Conservation (phyloP, 768 basidiomycete genomes). For the Hortiboletus flavorubellus region DNA sequence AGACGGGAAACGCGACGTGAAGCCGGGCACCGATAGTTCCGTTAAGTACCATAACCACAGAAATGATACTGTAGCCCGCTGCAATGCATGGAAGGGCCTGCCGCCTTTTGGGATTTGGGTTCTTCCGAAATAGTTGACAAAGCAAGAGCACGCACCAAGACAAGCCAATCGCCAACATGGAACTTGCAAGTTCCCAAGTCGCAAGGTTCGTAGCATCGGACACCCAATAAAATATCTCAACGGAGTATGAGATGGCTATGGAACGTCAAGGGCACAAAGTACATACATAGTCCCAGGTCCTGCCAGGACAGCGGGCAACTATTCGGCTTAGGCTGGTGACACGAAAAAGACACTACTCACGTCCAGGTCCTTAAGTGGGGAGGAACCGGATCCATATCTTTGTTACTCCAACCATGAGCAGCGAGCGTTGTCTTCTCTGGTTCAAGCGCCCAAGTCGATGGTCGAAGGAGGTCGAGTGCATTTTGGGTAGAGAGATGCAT, state of each 20-base stretch:
- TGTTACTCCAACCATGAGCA: conserved; percentile 62
- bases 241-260: conserved; percentile 14
- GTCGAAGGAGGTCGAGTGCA: conserved; percentile 11
- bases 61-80: conserved; percentile 68
- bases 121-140: neutral
- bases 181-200: conserved; percentile 52
- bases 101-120: conserved; percentile 38
- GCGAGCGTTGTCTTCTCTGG: conserved; percentile 47
- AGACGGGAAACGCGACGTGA: conserved; percentile 70
- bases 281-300: conserved; percentile 65
- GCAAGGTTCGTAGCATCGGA: conserved; percentile 39
- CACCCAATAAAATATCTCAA: conserved; percentile 29
- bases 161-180: conserved; percentile 72
- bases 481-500: conserved; percentile 10
- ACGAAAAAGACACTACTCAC: conserved; percentile 6
- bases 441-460: conserved; percentile 20
- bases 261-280: conserved; percentile 35
- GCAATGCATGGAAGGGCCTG: conserved; percentile 70
- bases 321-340: neutral
- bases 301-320: neutral
- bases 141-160: conserved; percentile 46
- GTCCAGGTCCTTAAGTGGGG: conserved; percentile 60
- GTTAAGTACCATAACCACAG: conserved; percentile 70
- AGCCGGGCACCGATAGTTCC: conserved; percentile 76
- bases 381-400: conserved; percentile 77